A percentile compares a stretch with the other conserved stretches of the same genome.
phyloP scores from a whole-genome alignment of 1,139 yeast species.

The Nakaseomyces sp. region DNA sequence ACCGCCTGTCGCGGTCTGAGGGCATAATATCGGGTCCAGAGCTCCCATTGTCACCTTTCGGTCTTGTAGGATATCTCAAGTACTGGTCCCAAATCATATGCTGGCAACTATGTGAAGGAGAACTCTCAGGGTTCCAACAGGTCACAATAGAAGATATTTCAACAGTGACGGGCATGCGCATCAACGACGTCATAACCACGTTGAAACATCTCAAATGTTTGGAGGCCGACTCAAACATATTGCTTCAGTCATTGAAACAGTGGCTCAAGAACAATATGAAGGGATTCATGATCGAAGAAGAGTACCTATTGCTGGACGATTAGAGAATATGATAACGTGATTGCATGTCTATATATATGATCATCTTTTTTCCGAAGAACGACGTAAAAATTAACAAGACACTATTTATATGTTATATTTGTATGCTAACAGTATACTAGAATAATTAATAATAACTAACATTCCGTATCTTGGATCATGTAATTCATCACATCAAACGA shows the following conservation, averaged over 20 bases:
- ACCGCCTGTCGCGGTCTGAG: slow-evolving; percentile 54
- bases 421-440: too few relatives aligned
- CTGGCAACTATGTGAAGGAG: slow-evolving; percentile 36
- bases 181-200: slow-evolving; percentile 58
- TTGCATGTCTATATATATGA: too few relatives aligned
- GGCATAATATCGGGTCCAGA: slow-evolving; percentile 77
- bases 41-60: slow-evolving; percentile 77
- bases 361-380: too few relatives aligned
- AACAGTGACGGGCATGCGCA: slow-evolving; percentile 55
- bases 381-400: too few relatives aligned
- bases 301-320: slow-evolving; percentile 25
- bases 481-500: too few relatives aligned
- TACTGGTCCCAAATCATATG: slow-evolving; percentile 63
- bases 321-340: slow-evolving; percentile 10
- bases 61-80: slow-evolving; percentile 59
- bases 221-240: slow-evolving; percentile 18
- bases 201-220: slow-evolving; percentile 54
- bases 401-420: too few relatives aligned
- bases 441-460: too few relatives aligned
- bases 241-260: slow-evolving; percentile 14
- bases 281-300: slow-evolving; percentile 21
- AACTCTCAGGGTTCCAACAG: slow-evolving; percentile 24
- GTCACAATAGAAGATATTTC: slow-evolving; percentile 49
- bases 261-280: slow-evolving; percentile 13
- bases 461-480: too few relatives aligned